Base-by-base conservation (phyloP, 108 stramenopile species). In the Craspedostauros australis region DNA sequence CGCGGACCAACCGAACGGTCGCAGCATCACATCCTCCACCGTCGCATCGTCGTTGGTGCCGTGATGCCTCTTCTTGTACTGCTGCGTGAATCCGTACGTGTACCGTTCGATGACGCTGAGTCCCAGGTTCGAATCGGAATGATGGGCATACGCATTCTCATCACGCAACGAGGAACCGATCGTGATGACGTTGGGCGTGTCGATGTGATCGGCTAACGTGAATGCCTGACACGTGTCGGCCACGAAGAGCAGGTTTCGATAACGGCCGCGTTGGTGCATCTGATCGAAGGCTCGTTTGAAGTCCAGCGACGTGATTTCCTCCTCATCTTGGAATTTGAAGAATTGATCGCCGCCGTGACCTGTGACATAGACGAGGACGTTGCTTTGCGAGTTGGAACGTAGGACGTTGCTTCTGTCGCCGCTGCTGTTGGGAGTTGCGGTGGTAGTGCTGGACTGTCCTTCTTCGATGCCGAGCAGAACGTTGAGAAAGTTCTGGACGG, bases 281-380 rank as follows among this genome's bases (percentile, higher is more conserved):
- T 78, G 70, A 21, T 77, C 62, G 46, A 95, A 65, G 15, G 79
- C 66, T 1, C 51, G 56, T 34, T 82, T 61, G 34, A 95, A 50
- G 57, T 95, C 93, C 43, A 79, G 46, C 1, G 89, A 69, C 59
- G 73, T 86, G 21, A 97, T 41, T 63, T 97, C 98, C 63, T 97
- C 95, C 20, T 69, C 71, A 73, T 98, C 95, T 64, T 96, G 95
- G 56, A 98, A 97, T 69, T 96, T 96, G 62, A 96, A 88, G 61
- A 96, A 96, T 56, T 65, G 84, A 68, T 97, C 92, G 11, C 98
- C 98, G 6, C 98, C 98, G 60, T 99, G 98, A 18, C 98, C 98
- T 31, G 95, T 91, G 51, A 94, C 56, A 60, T 86, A 96, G 11
- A 97, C 70, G 9, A 99, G 34, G 11, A 97, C 36, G 64, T 83